Base-by-base conservation (phyloP, 768 basidiomycete species). In the Trametes punicea region DNA sequence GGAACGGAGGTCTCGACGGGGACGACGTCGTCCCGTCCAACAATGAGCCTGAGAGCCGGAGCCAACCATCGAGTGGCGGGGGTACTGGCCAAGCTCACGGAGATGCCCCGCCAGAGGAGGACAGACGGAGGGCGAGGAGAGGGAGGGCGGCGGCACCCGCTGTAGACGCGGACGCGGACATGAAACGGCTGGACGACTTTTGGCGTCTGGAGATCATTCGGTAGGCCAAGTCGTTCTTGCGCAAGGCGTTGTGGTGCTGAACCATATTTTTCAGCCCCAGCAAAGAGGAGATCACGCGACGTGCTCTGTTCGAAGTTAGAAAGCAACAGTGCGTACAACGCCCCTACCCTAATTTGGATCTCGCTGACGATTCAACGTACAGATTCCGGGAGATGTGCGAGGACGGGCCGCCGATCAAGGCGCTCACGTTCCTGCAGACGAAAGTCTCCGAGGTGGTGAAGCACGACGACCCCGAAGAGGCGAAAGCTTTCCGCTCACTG, bases 301-400 rank as follows among this genome's bases (percentile, higher is more conserved):
- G 78, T 55, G 83, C 83, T 15, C 82, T 72, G 23, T 87, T 84
- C 64, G 73, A 76, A 26, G 77, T 91, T 57, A 82, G 90, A 36
- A 77, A 80, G 57, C 90, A 92, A 65, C 85, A 86, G 90, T 89
- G 63, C 51, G 84, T 74, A 10, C 38, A 33, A 27, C n/a, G 4
- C 26, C 11, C 18, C 29, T n/a, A 38, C 9, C 21, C 34, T 4
- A 39, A 15, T 18, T 55, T 46, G 23, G 23, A 29, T 30, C 11
- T 55, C 9, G 5, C 48, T 26, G 9, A 47, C 5, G 26, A 26
- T 54, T 33, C n/a, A 10, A 29, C 9, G 26, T 26, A 8, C 62
- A 92, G 90, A 62, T 92, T 91, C 72, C 81, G 85, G n/a, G 90
- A 93, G 65, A 84, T 90, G 78, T 88, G 88, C 64, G 82, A 83